Evolutionary conservation across 495 filamentous ascomycete genomes (phyloP), one percentile per base, ranked within the genome.

Genomic region (Podospora bellae-mahoneyi): DNA sequence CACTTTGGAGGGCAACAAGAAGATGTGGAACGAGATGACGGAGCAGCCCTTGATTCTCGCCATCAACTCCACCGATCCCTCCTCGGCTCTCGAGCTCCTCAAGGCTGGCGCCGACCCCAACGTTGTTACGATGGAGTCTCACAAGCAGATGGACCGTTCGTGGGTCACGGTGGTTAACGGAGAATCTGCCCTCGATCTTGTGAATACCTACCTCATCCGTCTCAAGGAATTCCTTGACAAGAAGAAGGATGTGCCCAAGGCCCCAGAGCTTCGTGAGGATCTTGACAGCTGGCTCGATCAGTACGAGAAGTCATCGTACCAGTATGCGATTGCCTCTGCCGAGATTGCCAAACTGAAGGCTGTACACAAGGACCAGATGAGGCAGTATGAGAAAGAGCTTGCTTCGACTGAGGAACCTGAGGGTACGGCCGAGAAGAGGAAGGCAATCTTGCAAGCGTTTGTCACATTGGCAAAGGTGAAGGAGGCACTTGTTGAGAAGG

Each of bases 1-100:
- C 68, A 64, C 61, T 7, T 76, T 79, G 28, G 80, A 87, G 18
- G 63, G 74, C 1, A 85, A 85, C 57, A 66, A 82, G 59, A 69
- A 73, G 0, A 30, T 60, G 1, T 88, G 83, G 72, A 60, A 80
- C 0, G 20, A 71, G 9, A 64, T 65, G 16, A 64, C 81, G 0
- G 75, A 81, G 27, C 90, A 92, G 72, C 90, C 90, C 1, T 76
- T 92, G 39, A 72, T 91, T 3, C 61, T 82, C 5, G 90, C 90
- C 0, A 78, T 89, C 3, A 64, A 76, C 1, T 81, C 80, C 5
- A 71, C 84, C 10, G 72, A 86, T 48, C 86, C 86, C 0, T 70
- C 80, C 2, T 60, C 85, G 15, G 88, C 85, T 5, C 66, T 87
- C 4, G 80, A 85, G 23, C 78, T 94, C 4, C 72, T 93, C 0